Evolutionary conservation across 306 rosid species (phyloP).

Genomic region (Luffa acutangula): DNA sequence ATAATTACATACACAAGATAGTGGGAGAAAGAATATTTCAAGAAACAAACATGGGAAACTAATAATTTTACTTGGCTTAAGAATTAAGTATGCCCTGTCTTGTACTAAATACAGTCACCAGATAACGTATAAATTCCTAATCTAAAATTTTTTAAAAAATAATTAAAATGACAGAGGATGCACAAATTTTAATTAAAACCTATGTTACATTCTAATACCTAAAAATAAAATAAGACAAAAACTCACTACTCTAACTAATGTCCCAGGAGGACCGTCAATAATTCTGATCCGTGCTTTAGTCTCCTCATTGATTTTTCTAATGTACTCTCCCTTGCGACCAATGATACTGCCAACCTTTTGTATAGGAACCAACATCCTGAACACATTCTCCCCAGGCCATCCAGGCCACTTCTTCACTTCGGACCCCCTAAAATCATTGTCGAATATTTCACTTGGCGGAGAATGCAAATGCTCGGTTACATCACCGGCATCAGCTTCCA

Average conservation of each 20-base stretch:
- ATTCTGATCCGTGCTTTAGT: slow-evolving; percentile 81
- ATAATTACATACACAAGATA: background rate
- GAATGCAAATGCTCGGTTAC: background rate
- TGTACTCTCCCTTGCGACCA: slow-evolving; percentile 88
- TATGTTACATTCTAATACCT: background rate
- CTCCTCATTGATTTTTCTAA: slow-evolving; percentile 77
- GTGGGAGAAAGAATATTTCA: background rate
- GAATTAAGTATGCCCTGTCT: background rate
- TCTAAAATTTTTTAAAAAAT: background rate
- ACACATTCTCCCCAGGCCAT: slow-evolving; percentile 94
- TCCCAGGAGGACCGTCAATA: slow-evolving; percentile 90
- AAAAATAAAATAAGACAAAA: background rate
- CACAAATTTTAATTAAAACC: background rate
- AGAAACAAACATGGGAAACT: no score
- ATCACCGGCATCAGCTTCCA: background rate
- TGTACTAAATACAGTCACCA: background rate
- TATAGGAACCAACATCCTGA: slow-evolving; percentile 83
- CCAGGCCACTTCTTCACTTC: slow-evolving; percentile 78
- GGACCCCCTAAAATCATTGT: background rate
- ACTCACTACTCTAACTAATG: slow-evolving; percentile 93
- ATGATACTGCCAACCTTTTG: slow-evolving; percentile 89
- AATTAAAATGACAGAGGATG: background rate
- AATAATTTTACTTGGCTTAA: background rate
- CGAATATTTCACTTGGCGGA: background rate
- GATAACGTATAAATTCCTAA: background rate